Evolutionary conservation across 73 alveolate species (phyloP).

Genomic region (Paramecium sonneborni): DNA sequence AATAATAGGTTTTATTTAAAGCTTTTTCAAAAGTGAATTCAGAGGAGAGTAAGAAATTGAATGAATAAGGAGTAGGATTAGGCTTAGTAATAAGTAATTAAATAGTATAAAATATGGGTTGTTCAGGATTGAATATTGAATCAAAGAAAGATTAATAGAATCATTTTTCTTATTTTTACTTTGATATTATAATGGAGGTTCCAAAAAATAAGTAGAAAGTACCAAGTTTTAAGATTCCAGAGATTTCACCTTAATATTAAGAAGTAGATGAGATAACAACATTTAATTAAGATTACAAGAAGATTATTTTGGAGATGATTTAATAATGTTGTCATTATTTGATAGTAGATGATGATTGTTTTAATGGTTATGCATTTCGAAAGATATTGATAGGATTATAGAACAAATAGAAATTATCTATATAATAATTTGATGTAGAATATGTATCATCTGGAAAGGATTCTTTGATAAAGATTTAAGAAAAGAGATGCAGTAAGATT

Average conservation of each 20-base stretch:
- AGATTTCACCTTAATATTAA: neutral
- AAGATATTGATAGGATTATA: neutral
- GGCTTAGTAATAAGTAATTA: conserved; percentile 71
- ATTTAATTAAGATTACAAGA: neutral
- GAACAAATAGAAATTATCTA: neutral
- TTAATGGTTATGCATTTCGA: neutral
- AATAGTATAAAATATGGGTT: conserved; percentile 38
- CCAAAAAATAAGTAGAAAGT: neutral
- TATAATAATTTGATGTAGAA: neutral
- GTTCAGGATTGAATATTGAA: neutral
- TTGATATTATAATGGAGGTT: neutral
- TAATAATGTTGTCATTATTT: conserved; percentile 10
- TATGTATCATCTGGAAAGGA: conserved; percentile 31
- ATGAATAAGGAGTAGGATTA: conserved; percentile 70
- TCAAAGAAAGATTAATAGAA: neutral
- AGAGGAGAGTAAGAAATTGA: conserved; percentile 5
- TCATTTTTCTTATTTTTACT: neutral
- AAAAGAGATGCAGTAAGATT: neutral
- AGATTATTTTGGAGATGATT: neutral
- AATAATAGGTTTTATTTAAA: conserved; percentile 53
- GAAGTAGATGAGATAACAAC: neutral
- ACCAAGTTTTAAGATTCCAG: neutral
- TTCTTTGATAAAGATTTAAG: neutral
- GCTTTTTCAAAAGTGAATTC: conserved; percentile 68
- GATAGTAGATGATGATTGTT: conserved; percentile 45